Evolutionary conservation across 129 eudicot genomes (phyloP).

Genomic region (Smallanthus sonchifolius): DNA sequence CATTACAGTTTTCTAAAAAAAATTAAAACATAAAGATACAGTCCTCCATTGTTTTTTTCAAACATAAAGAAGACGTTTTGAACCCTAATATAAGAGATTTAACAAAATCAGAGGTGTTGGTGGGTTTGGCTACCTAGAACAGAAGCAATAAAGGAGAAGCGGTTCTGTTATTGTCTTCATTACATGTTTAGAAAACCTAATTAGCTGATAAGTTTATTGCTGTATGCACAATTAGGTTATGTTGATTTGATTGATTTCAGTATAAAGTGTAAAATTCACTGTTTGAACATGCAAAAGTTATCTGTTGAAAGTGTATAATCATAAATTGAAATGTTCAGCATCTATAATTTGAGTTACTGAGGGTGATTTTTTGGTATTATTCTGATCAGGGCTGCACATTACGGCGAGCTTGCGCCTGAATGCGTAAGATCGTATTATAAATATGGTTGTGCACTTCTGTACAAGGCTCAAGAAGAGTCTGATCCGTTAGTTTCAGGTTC

Average conservation of each 20-base stretch:
- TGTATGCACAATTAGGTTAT: neutral
- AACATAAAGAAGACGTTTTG: too few species aligned
- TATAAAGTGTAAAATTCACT: neutral
- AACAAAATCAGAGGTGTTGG: too few species aligned
- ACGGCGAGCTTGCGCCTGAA: constrained; percentile 91
- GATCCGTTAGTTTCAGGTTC: constrained; percentile 58
- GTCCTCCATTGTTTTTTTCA: too few species aligned
- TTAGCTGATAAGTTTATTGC: neutral
- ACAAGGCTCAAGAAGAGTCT: constrained; percentile 93
- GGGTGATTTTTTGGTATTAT: neutral
- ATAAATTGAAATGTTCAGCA: neutral
- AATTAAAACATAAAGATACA: too few species aligned
- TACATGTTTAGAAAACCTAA: neutral
- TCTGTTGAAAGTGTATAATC: neutral
- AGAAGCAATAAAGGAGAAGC: too few species aligned
- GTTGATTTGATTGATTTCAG: neutral
- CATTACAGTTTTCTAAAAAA: neutral
- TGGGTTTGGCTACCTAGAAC: too few species aligned
- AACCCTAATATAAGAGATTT: too few species aligned
- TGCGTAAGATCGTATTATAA: constrained; percentile 72
- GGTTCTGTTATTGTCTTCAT: neutral
- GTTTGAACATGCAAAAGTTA: neutral
- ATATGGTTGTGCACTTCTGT: constrained; percentile 81
- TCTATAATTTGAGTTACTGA: constrained; percentile 1
- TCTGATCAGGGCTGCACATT: constrained; percentile 70